A percentile compares a stretch with the other conserved stretches of the same genome.
Evolutionary conservation across 2,329 filamentous ascomycete species (phyloP).

Genomic region (Daldinia sp.): DNA sequence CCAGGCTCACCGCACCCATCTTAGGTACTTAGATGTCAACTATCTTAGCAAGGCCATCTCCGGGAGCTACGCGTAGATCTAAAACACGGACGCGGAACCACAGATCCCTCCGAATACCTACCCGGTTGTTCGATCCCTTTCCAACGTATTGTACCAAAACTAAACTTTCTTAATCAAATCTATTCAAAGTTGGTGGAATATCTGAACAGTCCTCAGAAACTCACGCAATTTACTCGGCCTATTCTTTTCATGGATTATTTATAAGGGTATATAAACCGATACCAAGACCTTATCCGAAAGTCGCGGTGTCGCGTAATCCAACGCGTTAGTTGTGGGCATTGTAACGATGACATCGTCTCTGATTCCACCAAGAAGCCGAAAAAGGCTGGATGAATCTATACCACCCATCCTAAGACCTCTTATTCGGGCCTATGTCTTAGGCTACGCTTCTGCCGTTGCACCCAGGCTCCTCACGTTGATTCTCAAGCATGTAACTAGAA

Average conservation of each 20-base stretch:
- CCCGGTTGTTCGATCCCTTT: conserved; percentile 26
- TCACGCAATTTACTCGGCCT: conserved; percentile 1
- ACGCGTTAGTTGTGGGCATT: conserved; percentile 33
- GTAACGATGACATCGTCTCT: conserved; percentile 47
- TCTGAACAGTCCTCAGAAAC: conserved; percentile 8
- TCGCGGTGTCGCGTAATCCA: conserved; percentile 28
- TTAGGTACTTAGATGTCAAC: conserved; percentile 14
- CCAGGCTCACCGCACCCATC: conserved; percentile 1
- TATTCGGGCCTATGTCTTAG: conserved; percentile 69
- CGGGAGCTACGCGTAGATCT: conserved; percentile 30
- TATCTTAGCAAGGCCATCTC: conserved; percentile 19
- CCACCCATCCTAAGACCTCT: conserved; percentile 67
- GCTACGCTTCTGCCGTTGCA: conserved; percentile 69
- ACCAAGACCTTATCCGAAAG: conserved; percentile 12
- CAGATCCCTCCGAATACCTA: conserved; percentile 28
- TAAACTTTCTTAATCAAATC: conserved; percentile 14
- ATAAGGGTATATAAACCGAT: conserved; percentile 11
- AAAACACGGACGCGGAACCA: conserved; percentile 33
- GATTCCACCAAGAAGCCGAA: conserved; percentile 40
- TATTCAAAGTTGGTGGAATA: conserved; percentile 8
- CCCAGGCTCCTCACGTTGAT: conserved; percentile 68
- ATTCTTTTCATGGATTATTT: conserved; percentile 14
- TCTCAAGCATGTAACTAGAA: conserved; percentile 61
- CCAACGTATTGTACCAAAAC: conserved; percentile 22
- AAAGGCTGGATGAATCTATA: conserved; percentile 53